Evolutionary conservation across 148 eudicot species (phyloP).

Genomic region (Diospyros kaki): DNA sequence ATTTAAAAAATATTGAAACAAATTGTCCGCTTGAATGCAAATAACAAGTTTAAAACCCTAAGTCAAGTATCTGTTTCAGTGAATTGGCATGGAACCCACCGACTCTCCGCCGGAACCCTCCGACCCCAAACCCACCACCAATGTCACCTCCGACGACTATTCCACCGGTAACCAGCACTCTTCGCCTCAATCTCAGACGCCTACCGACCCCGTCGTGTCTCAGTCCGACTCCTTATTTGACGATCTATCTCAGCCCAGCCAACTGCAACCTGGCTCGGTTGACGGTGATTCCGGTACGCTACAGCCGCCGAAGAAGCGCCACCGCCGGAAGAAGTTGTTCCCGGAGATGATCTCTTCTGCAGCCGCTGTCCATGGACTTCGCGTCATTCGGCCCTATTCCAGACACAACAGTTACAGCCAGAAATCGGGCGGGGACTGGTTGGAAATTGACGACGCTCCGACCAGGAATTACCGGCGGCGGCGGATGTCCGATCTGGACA

Average conservation of each 20-base stretch:
- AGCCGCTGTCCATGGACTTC: conserved; percentile 29
- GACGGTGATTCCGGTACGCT: conserved; percentile 8
- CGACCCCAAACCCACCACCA: conserved; percentile 2
- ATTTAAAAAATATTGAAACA: too few relatives aligned
- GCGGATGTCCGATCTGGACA: conserved; percentile 26
- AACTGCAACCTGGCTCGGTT: conserved; percentile 14
- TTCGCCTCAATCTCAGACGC: conserved; percentile 20
- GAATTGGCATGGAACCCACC: not conserved
- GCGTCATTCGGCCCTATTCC: conserved; percentile 57
- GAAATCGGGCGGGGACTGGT: conserved; percentile 6
- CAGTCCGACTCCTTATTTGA: conserved; percentile 4
- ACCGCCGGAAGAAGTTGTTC: conserved; percentile 74
- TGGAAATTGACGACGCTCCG: conserved; percentile 14
- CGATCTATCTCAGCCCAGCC: conserved; percentile 30
- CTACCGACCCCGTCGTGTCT: conserved; percentile 11
- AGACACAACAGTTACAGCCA: conserved; percentile 19
- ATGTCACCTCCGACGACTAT: conserved; percentile 32
- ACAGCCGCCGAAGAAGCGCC: conserved; percentile 41
- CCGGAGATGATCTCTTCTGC: conserved; percentile 61
- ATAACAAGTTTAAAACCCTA: too few relatives aligned
- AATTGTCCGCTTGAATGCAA: too few relatives aligned
- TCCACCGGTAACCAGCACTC: conserved; percentile 35
- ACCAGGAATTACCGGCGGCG: conserved; percentile 53
- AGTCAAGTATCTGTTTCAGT: too few relatives aligned
- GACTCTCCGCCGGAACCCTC: conserved; percentile 1